Evolutionary conservation across 257 asterid genomes (phyloP).

Genomic region (Plantago ovata): DNA sequence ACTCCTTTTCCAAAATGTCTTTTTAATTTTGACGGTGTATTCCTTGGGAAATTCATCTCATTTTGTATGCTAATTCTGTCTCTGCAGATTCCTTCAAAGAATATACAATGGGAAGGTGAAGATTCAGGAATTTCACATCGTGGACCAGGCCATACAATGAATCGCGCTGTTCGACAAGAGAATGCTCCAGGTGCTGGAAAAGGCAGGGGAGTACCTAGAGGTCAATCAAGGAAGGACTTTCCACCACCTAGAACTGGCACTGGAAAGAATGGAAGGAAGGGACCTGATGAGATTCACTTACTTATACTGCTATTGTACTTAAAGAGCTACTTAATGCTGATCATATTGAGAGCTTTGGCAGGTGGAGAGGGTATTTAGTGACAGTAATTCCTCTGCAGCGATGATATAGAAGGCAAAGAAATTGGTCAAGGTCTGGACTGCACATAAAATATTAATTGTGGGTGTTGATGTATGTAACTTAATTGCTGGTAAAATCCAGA

Average conservation of each 20-base stretch:
- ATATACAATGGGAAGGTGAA: conserved; percentile 58
- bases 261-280: conserved; percentile 54
- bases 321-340: conserved; percentile 28
- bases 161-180: conserved; percentile 34
- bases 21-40: too few species aligned
- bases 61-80: background rate
- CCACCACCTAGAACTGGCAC: conserved; percentile 50
- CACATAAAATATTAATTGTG: background rate
- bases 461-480: too few species aligned
- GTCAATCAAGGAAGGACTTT: conserved; percentile 41
- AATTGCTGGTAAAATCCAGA: too few species aligned
- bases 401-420: conserved; percentile 62
- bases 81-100: conserved; percentile 52
- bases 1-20: too few species aligned
- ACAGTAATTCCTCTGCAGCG: conserved; percentile 47
- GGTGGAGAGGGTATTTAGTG: conserved; percentile 66
- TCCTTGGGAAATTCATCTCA: background rate
- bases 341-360: conserved; percentile 21
- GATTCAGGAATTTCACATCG: conserved; percentile 45
- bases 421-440: conserved; percentile 47
- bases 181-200: conserved; percentile 46
- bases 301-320: conserved; percentile 62
- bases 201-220: conserved; percentile 49
- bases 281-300: conserved; percentile 45
- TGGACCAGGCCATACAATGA: conserved; percentile 41